phyloP scores from a whole-genome alignment of 495 filamentous ascomycete genomes.

The Penicillium tannophilum region DNA sequence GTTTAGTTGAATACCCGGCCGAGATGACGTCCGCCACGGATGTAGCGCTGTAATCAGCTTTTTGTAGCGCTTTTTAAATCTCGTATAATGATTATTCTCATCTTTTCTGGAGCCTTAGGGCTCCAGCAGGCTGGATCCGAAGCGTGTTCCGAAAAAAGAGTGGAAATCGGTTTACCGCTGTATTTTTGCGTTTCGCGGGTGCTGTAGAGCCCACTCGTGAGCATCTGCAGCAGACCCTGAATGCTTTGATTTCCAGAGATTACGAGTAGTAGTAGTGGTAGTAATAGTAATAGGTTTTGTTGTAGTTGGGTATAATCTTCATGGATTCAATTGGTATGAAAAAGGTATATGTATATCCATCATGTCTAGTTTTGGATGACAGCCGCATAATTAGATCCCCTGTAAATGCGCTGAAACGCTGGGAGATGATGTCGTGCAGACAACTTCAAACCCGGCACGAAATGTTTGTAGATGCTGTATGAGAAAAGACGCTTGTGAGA shows the following conservation, averaged over 20 bases:
- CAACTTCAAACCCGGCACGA: background rate
- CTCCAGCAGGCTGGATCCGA: conserved; percentile 4
- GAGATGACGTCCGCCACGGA: conserved; percentile 18
- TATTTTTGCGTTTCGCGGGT: background rate
- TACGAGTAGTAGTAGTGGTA: background rate
- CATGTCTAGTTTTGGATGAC: conserved; percentile 12
- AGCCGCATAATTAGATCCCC: conserved; percentile 8
- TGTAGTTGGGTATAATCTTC: background rate
- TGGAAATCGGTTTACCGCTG: background rate
- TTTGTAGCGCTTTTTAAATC: background rate
- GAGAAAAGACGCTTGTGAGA: conserved; percentile 16
- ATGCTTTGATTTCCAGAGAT: background rate
- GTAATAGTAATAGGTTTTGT: too few species aligned
- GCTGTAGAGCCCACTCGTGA: too few species aligned
- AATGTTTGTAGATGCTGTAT: conserved; percentile 19
- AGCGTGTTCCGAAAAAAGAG: background rate
- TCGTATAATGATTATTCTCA: background rate
- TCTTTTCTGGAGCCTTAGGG: background rate
- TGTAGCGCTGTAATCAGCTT: background rate
- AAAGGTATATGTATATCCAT: conserved; percentile 20
- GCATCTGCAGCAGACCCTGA: background rate
- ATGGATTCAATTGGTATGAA: background rate
- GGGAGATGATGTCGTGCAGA: conserved; percentile 1
- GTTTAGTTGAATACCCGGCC: conserved; percentile 11
- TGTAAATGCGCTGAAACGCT: conserved; percentile 4